Base-by-base conservation (phyloP, 805 yeast genomes). In the Cyberlindnera japonica region DNA sequence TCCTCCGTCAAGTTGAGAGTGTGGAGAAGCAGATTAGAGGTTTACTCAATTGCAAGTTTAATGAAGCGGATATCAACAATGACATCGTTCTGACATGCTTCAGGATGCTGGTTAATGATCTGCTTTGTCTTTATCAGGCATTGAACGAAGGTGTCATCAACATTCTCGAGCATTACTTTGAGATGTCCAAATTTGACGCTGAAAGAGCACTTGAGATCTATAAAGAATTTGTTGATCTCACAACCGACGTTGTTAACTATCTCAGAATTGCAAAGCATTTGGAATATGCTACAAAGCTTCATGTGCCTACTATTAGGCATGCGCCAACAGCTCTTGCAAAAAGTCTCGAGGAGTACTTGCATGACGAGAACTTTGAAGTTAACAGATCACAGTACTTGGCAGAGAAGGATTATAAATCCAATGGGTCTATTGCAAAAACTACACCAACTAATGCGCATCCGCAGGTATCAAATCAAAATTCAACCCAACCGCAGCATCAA, bases 91-190 rank as follows among this genome's bases (percentile, higher is more conserved):
- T 91, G 48, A 83, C 91, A 29, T 84, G 91, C 22, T 93, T 91
- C 67, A 71, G 95, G 43, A 72, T 91, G 64, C 72, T 93, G 35
- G 95, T 91, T n/a, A 85, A 84, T 53, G 99, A 93, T 61, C 69
- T 91, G 47, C 71, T 93, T 49, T 77, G 90, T 2, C 67, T 93
- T 28, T 95, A 87, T 64, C 96, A 91, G 63, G 82, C 86, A 34
- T 68, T 93, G 50, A 93, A 93, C 64, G 98, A 93, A 63, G 99
- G 98, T 27, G 95, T 93, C 19, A 90, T 93, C 53, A 93, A 93
- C 54, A 66, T 93, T 31, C 73, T 93, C 48, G 98, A 93, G 62
- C 95, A 91, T 56, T 93, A 86, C 64, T 93, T 93, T 66, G 99
- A 93, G 64, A 83, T 93, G 79, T 80, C 91, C 26, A 81, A 77